These are phyloP conservation scores for Fusarium floridanum DNA, from an alignment of 2,329 filamentous ascomycete species.

Conservation along the genomic window DNA sequence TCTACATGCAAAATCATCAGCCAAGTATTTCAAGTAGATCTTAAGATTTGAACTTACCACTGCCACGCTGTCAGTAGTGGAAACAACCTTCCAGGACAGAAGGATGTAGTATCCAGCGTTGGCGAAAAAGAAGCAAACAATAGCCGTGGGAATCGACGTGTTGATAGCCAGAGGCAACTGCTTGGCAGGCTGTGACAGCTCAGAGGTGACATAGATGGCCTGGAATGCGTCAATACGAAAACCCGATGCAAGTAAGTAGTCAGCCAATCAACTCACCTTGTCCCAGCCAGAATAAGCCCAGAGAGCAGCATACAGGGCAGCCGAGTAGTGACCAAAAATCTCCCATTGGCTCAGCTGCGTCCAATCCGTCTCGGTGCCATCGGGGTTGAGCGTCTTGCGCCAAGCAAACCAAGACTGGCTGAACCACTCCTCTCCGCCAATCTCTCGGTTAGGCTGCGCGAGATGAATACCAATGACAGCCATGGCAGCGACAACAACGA, in stretches of 20 bases:
- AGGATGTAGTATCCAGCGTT: constrained; percentile 74
- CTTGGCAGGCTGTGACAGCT: constrained; percentile 63
- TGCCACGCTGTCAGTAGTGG: constrained; percentile 71
- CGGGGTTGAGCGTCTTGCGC: constrained; percentile 63
- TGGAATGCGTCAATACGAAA: constrained; percentile 40
- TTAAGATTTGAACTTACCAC: constrained; percentile 60
- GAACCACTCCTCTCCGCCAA: constrained; percentile 65
- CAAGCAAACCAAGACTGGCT: constrained; percentile 67
- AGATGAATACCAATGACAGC: constrained; percentile 60
- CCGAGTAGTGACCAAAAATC: constrained; percentile 69
- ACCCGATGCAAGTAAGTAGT: neutral
- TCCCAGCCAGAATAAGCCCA: constrained; percentile 78
- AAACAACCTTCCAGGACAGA: constrained; percentile 70
- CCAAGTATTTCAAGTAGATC: neutral
- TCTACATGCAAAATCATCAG: constrained; percentile 50
- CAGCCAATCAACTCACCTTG: constrained; percentile 59
- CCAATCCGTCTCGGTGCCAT: constrained; percentile 65
- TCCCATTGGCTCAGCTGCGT: constrained; percentile 65
- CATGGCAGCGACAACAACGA: constrained; percentile 63
- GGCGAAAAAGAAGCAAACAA: constrained; percentile 69
- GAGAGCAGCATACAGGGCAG: constrained; percentile 71
- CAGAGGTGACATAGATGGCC: constrained; percentile 68
- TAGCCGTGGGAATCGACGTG: constrained; percentile 69
- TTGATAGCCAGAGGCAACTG: constrained; percentile 73
- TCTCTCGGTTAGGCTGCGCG: constrained; percentile 51